phyloP scores from a whole-genome alignment of 2,329 filamentous ascomycete genomes.

The Tolypocladium sp. region DNA sequence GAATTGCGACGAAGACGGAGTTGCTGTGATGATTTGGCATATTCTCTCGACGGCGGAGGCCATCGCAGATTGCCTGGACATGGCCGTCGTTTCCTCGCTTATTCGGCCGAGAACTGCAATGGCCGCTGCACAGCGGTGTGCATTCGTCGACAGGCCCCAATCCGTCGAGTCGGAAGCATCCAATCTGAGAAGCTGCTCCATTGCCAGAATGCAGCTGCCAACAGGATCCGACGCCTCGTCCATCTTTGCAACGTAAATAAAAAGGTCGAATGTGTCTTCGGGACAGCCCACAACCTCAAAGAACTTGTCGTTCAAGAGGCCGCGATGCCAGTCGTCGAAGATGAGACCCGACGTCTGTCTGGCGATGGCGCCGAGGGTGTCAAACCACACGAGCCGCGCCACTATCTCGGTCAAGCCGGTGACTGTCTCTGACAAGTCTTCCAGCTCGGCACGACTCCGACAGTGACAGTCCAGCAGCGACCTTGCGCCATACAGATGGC shows the following conservation, averaged over 20 bases:
- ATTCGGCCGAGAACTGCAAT: slow-evolving; percentile 18
- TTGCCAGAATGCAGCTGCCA: slow-evolving; percentile 12
- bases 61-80: slow-evolving; percentile 8
- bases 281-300: slow-evolving; percentile 28
- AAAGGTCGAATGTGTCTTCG: slow-evolving; percentile 24
- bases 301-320: slow-evolving; percentile 20
- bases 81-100: background rate
- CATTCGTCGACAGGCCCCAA: slow-evolving; percentile 15
- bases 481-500: slow-evolving; percentile 28
- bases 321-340: slow-evolving; percentile 31
- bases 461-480: slow-evolving; percentile 31
- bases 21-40: slow-evolving; percentile 22
- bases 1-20: slow-evolving; percentile 22
- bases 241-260: slow-evolving; percentile 20
- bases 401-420: slow-evolving; percentile 27
- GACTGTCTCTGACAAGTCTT: slow-evolving; percentile 19
- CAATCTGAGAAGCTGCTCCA: slow-evolving; percentile 14
- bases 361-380: slow-evolving; percentile 20
- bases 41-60: slow-evolving; percentile 21
- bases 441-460: slow-evolving; percentile 20
- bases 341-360: slow-evolving; percentile 15
- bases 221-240: slow-evolving; percentile 4
- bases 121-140: slow-evolving; percentile 24
- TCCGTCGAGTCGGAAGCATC: slow-evolving; percentile 8
- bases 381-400: slow-evolving; percentile 30